Percentiles rank a stretch among this genome's conserved stretches.
Conservation (phyloP, 2,329 filamentous ascomycete species). For the Septoria petroselini region DNA sequence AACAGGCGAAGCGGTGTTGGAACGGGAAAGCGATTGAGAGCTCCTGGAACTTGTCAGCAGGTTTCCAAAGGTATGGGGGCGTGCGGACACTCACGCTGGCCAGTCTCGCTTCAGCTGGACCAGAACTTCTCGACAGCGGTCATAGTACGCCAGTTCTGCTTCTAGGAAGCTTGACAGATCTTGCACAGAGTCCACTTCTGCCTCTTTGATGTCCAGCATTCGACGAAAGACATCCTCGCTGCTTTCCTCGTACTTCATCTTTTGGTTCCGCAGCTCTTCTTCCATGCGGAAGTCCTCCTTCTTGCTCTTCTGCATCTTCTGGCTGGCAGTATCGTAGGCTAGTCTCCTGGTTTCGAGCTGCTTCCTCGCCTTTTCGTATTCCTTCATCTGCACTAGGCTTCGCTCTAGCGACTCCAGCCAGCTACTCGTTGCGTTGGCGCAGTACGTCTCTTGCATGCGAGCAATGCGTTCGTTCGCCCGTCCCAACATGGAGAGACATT, state of each 20-base stretch:
- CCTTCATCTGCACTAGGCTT: constrained; percentile 91
- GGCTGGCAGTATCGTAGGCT: constrained; percentile 83
- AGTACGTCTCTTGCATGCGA: constrained; percentile 79
- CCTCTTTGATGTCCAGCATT: constrained; percentile 95
- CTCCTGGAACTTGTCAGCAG: background rate
- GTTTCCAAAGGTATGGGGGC: constrained; percentile 5
- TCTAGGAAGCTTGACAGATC: constrained; percentile 82
- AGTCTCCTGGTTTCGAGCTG: constrained; percentile 88
- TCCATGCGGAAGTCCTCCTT: constrained; percentile 90
- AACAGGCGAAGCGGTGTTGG: constrained; percentile 32
- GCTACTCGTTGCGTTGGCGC: constrained; percentile 69
- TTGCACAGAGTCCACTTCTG: constrained; percentile 75
- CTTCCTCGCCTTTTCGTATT: constrained; percentile 88
- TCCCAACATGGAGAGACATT: constrained; percentile 74
- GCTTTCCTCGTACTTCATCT: constrained; percentile 94
- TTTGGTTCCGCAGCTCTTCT: constrained; percentile 84
- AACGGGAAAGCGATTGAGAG: constrained; percentile 17
- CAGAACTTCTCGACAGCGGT: constrained; percentile 83
- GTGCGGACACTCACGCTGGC: constrained; percentile 55
- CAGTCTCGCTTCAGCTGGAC: constrained; percentile 65
- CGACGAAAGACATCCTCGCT: constrained; percentile 86
- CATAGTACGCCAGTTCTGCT: constrained; percentile 85
- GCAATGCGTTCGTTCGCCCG: constrained; percentile 85
- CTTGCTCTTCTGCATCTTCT: constrained; percentile 90
- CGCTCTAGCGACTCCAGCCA: constrained; percentile 93